Base-by-base conservation (phyloP, 106 monocot species). In the Dendrobium chrysotoxum region DNA sequence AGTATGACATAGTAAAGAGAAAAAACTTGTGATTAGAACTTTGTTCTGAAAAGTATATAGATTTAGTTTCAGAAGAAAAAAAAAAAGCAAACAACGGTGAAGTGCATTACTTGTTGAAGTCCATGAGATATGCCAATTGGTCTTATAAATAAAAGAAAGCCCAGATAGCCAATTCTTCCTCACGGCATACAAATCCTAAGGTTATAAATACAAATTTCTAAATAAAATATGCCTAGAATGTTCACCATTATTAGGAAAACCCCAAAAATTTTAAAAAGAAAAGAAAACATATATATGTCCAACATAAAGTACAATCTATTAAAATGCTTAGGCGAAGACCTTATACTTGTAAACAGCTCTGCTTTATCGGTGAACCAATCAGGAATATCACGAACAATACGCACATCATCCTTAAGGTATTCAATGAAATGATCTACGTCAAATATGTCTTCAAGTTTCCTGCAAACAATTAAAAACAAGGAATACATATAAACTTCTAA, bases 381-480 rank as follows among this genome's bases (percentile, higher is more conserved):
- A 58, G 99, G 95, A 86, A 99, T 93, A 76, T 99, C 99, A 31
- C 92, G 89, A 74, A 99, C 91, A 64, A 93, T 99, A 53, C 79
- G 92, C 50, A 99, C 95, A 91, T 99, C 99, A 85, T 95, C 87
- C 91, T 99, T 99, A 82, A 99, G 84, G 79, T 99, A 99, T 61
- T 95, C 86, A 83, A 98, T 95, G 78, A 98, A 98, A 86, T 95
- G 95, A 77, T 98, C 87, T 17, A 98, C 95, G 82, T 95, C 98
- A 91, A 95, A 99, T 84, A 99, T 99, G 82, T 99, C 95, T 86
- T 99, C 98, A 84, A 99, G 86, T 54, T 95, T 99, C 85, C 98
- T 99, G 91, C 79, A 88, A 39, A 79, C 38, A 41, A 45, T 16
- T 72, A 65, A 53, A 50, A 53, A 23, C 1, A 81, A n/a, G 0